These are phyloP conservation scores for Rhodotorula sp. DNA, from an alignment of 1,284 basidiomycete genomes.

Conservation along the genomic window DNA sequence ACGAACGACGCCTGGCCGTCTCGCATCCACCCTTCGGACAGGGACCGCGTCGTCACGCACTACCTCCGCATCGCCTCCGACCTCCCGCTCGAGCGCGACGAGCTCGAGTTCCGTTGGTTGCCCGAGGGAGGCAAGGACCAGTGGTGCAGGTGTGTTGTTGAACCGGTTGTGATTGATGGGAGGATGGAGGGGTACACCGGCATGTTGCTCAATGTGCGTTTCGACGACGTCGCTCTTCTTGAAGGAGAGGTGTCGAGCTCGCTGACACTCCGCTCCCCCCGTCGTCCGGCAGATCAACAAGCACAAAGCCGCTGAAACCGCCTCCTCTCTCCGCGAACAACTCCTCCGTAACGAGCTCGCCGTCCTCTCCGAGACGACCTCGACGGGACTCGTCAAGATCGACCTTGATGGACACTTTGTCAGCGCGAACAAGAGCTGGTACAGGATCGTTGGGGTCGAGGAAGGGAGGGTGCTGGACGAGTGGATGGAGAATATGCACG, in stretches of 20 bases:
- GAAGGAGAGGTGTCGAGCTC: no score
- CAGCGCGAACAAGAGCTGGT: slow-evolving; percentile 22
- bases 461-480: slow-evolving; percentile 5
- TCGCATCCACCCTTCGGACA: slow-evolving; percentile 13
- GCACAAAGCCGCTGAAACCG: slow-evolving; percentile 18
- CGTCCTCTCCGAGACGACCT: slow-evolving; percentile 8
- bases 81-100: slow-evolving; percentile 10
- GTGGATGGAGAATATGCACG: slow-evolving; percentile 10
- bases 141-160: slow-evolving; percentile 3
- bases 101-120: slow-evolving; percentile 19
- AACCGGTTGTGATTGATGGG: slow-evolving; percentile 12
- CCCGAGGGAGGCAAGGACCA: neutral
- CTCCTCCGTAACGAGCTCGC: slow-evolving; percentile 23
- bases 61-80: slow-evolving; percentile 5
- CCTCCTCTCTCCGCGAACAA: slow-evolving; percentile 3
- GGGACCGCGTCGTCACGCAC: slow-evolving; percentile 16
- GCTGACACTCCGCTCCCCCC: neutral
- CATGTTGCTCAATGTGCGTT: slow-evolving; percentile 15
- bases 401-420: slow-evolving; percentile 18
- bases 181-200: slow-evolving; percentile 12
- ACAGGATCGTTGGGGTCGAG: neutral
- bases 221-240: neutral
- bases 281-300: slow-evolving; percentile 17
- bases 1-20: slow-evolving; percentile 21
- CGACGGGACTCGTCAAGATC: slow-evolving; percentile 22